phyloP scores from a whole-genome alignment of 2,329 filamentous ascomycete genomes.

The Exutisphaerella laricina region DNA sequence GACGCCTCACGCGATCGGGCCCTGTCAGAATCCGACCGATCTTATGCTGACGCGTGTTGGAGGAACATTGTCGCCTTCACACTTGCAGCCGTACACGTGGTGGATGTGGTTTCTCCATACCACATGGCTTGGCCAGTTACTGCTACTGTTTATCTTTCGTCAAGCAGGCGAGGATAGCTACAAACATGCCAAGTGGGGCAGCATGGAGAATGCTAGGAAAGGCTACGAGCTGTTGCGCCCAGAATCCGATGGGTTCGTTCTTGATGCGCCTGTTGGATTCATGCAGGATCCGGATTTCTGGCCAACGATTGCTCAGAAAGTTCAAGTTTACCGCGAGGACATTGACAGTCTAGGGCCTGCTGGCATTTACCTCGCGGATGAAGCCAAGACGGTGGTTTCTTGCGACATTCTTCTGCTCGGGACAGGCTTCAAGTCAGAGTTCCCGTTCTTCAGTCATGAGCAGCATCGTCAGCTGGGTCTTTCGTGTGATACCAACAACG shows the following conservation, averaged over 20 bases:
- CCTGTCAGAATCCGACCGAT: not conserved
- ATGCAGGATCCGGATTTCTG: not conserved
- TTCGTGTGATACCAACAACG: not conserved
- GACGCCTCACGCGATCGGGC: not conserved
- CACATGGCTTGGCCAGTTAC: not conserved
- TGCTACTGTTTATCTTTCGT: not conserved
- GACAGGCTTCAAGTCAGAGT: not conserved
- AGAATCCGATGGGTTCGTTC: not conserved
- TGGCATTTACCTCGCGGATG: not conserved
- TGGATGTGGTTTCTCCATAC: conserved; percentile 1
- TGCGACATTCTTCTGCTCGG: not conserved
- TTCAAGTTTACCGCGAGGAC: not conserved
- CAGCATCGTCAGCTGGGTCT: not conserved
- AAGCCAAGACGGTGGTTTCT: not conserved
- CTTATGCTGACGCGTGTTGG: not conserved
- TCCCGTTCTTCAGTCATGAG: not conserved
- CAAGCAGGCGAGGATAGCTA: not conserved
- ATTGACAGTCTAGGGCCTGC: not conserved
- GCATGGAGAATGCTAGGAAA: not conserved
- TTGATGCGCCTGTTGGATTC: not conserved
- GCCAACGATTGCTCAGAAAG: not conserved
- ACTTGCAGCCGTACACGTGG: conserved; percentile 10
- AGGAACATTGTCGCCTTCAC: not conserved
- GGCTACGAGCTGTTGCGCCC: not conserved
- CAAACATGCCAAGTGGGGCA: not conserved